Base-by-base conservation (phyloP, 768 basidiomycete species). In the Dentipellis sp. region DNA sequence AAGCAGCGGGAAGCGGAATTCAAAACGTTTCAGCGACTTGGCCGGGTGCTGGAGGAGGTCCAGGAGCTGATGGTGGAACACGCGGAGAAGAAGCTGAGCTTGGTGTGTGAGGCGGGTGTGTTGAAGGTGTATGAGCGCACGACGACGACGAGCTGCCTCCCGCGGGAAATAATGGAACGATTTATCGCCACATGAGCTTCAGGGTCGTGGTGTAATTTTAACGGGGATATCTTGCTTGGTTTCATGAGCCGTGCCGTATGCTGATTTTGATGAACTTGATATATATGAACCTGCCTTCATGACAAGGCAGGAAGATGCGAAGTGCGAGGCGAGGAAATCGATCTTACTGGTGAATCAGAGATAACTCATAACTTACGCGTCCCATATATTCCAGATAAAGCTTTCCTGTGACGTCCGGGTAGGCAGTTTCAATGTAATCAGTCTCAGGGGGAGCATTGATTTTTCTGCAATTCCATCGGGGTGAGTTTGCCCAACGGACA, bases 11-110 rank as follows among this genome's bases (percentile, higher is more conserved):
- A 60, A 45, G 56, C 56, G 52, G 59, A 50, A 51, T 63, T 65
- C 58, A 66, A 56, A 81, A 79, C 56, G 38, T 60, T 65, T 10
- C 63, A 61, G 56, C 64, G 61, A 53, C 55, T 65, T 8, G 58
- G 59, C 21, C 59, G 61, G 39, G 62, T 59, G 17, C 59, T 61
- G 23, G 53, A 53, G 19, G 56, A 54, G 52, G 60, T 66, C 11
- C 52, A 56, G 42, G 60, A 65, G 50, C 56, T 50, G 11, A 62
- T 59, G 39, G 48, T 60, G 34, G 64, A 54, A 39, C 59, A 58
- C 14, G 40, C 17, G 40, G 40, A 42, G 10, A 42, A 2, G 12
- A 6, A 17, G 16, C 12, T 42, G 40, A 42, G 40, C 40, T 3
- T 42, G 1, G 40, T 42, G 16, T 42, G 40, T 42, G 16, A 2